phyloP scores from a whole-genome alignment of 2,329 filamentous ascomycete genomes.

The Microsporum audouinii region DNA sequence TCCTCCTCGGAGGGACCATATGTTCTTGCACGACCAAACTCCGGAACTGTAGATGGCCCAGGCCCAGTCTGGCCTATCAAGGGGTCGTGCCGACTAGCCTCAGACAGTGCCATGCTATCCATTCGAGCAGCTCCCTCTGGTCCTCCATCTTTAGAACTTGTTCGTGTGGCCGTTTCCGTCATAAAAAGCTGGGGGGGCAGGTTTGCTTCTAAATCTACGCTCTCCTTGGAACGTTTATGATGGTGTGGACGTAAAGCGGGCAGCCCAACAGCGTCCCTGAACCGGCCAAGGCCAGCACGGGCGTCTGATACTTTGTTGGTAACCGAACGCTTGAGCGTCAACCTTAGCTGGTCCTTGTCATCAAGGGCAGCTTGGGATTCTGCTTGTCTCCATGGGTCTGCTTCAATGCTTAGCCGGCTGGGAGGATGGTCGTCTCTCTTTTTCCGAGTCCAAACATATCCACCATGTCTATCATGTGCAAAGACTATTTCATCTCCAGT shows the following conservation, averaged over 20 bases:
- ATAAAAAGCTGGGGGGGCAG: background rate
- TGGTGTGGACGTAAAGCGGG: conserved; percentile 32
- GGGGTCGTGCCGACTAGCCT: background rate
- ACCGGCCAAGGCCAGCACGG: conserved; percentile 67
- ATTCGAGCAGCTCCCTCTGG: background rate
- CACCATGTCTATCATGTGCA: conserved; percentile 36
- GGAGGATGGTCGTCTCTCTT: conserved; percentile 26
- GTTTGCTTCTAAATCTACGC: conserved; percentile 18
- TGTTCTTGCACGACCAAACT: background rate
- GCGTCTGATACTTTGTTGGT: conserved; percentile 70
- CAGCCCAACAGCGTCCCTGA: conserved; percentile 69
- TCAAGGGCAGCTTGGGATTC: conserved; percentile 23
- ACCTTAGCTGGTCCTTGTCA: conserved; percentile 41
- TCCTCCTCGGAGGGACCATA: background rate
- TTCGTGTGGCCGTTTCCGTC: background rate
- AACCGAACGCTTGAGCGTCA: conserved; percentile 65
- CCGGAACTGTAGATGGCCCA: background rate
- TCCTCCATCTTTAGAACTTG: background rate
- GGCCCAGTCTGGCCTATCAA: background rate
- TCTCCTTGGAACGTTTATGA: conserved; percentile 29
- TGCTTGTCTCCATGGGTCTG: conserved; percentile 23
- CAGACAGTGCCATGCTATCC: background rate
- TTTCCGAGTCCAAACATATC: conserved; percentile 34
- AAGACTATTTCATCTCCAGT: conserved; percentile 34
- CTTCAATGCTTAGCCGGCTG: conserved; percentile 22